phyloP scores from a whole-genome alignment of 139 green algal genomes.

The Marvania coccoides region DNA sequence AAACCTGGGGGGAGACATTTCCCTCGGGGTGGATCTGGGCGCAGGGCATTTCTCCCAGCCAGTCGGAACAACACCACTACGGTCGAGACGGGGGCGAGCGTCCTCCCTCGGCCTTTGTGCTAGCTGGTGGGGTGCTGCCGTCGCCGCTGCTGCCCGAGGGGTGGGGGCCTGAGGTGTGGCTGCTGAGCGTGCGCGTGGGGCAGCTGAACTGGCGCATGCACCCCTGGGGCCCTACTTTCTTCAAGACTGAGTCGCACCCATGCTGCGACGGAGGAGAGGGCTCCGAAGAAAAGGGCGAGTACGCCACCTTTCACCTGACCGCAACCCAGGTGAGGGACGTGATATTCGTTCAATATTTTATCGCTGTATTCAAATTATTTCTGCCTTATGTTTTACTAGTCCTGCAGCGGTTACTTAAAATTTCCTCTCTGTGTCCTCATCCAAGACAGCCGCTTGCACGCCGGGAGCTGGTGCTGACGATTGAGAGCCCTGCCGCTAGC shows the following conservation, averaged over 20 bases:
- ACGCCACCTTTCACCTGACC: constrained; percentile 1
- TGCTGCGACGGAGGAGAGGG: too few relatives aligned
- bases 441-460: constrained; percentile 1
- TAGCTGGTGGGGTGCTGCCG: constrained; percentile 11
- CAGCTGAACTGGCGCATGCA: constrained; percentile 10
- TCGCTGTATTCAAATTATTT: too few relatives aligned
- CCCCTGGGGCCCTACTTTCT: neutral
- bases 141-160: constrained; percentile 1
- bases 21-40: constrained; percentile 14
- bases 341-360: too few relatives aligned
- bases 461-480: neutral
- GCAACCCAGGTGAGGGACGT: too few relatives aligned
- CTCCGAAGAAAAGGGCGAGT: neutral
- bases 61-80: neutral
- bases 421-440: too few relatives aligned
- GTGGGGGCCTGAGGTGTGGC: constrained; percentile 7
- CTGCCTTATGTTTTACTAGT: too few relatives aligned
- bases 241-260: neutral
- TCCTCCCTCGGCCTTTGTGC: neutral
- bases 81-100: neutral
- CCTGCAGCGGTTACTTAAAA: too few relatives aligned
- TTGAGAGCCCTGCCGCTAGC: neutral
- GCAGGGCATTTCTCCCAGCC: constrained; percentile 2
- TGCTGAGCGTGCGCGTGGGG: constrained; percentile 13
- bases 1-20: constrained; percentile 17